Conservation (phyloP, 164 flowering plant species). For the Malania oleifera region DNA sequence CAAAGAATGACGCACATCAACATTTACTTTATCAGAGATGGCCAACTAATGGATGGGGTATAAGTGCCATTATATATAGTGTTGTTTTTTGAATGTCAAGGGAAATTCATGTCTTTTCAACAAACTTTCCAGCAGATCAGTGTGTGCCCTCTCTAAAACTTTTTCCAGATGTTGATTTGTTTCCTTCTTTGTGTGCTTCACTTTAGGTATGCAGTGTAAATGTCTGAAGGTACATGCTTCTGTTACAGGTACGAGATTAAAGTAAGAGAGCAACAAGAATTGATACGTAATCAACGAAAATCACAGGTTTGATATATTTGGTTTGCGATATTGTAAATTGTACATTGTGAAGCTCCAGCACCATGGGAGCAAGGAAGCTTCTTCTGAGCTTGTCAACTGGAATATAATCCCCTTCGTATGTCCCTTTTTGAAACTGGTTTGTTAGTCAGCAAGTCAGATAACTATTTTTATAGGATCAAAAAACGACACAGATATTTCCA, state of each 20-base stretch:
- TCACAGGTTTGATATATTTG: slow-evolving; percentile 54
- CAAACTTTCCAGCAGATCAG: too few relatives aligned
- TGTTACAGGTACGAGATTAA: slow-evolving; percentile 84
- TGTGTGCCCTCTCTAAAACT: too few relatives aligned
- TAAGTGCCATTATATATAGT: too few relatives aligned
- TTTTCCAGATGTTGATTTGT: too few relatives aligned
- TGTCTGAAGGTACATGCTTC: slow-evolving; percentile 10
- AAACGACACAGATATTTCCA: too few relatives aligned
- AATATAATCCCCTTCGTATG: background rate
- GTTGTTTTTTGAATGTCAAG: too few relatives aligned
- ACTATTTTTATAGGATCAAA: too few relatives aligned
- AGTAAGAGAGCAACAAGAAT: slow-evolving; percentile 85
- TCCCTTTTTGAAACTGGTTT: background rate
- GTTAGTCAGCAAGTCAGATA: background rate
- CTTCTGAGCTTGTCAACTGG: background rate
- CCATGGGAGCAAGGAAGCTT: background rate
- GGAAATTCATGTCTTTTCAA: too few relatives aligned
- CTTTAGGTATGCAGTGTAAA: background rate
- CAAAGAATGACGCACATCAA: too few relatives aligned
- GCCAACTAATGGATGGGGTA: too few relatives aligned
- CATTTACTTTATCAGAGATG: too few relatives aligned
- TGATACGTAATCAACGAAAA: slow-evolving; percentile 64
- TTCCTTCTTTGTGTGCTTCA: too few relatives aligned
- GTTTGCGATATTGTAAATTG: background rate
- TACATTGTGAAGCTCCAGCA: background rate